Percentiles rank a stretch among this genome's conserved stretches.
These are phyloP conservation scores for Schoenoplectus tabernaemontani DNA, from an alignment of 202 grass and related monocot species.

Conservation along the genomic window DNA sequence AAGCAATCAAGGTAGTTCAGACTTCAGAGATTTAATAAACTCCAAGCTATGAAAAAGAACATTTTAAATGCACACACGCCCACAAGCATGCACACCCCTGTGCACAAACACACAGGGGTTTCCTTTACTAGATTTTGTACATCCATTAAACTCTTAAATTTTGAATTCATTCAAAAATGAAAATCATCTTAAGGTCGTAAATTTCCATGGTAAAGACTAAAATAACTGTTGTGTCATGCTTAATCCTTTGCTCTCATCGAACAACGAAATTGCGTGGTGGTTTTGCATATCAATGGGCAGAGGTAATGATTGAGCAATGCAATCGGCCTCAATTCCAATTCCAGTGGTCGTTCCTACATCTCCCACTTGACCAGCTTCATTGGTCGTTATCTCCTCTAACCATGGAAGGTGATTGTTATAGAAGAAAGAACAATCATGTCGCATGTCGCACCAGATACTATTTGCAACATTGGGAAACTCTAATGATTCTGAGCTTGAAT, in stretches of 20 bases:
- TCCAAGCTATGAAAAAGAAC: background rate
- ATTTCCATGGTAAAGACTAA: background rate
- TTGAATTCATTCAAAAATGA: background rate
- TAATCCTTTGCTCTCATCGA: constrained; percentile 2
- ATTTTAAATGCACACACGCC: background rate
- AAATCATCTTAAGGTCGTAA: constrained; percentile 7
- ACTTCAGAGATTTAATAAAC: too few relatives aligned
- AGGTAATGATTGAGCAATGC: background rate
- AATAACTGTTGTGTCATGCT: constrained; percentile 17
- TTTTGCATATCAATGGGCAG: constrained; percentile 11
- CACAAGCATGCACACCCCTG: too few relatives aligned
- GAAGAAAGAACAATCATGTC: background rate
- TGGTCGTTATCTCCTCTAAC: constrained; percentile 14
- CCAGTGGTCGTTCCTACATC: background rate
- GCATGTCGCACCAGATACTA: constrained; percentile 10
- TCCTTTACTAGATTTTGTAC: constrained; percentile 1
- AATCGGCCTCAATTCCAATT: background rate
- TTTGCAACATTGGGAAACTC: constrained; percentile 4
- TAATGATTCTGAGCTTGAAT: constrained; percentile 11
- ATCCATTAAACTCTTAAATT: background rate
- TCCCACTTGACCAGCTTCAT: background rate
- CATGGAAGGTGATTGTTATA: constrained; percentile 6
- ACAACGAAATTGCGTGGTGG: background rate
- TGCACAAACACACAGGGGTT: background rate
- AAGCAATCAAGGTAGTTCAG: background rate